phyloP scores from a whole-genome alignment of 192 early-diverging fungal genomes.

The Mortierella claussenii region DNA sequence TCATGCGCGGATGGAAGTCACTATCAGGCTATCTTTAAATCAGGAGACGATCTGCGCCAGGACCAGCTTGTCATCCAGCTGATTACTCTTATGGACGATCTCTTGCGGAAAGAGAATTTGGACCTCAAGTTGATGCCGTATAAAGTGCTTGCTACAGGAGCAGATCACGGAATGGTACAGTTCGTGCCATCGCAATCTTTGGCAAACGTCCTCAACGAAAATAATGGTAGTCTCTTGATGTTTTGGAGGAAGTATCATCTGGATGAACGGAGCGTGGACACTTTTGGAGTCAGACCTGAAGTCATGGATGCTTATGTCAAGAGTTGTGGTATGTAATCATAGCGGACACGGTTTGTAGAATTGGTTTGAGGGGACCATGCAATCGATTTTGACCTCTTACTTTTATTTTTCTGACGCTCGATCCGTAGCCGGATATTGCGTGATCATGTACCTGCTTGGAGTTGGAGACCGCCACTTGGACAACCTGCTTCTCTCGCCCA shows the following conservation, averaged over 20 bases:
- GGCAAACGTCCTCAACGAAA: slow-evolving; percentile 89
- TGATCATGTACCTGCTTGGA: slow-evolving; percentile 97
- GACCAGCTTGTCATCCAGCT: slow-evolving; percentile 99
- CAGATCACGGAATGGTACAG: slow-evolving; percentile 95
- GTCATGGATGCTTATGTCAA: slow-evolving; percentile 97
- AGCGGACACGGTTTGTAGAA: no score
- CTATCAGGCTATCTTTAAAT: slow-evolving; percentile 98
- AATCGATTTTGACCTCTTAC: neutral
- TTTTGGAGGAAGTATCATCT: slow-evolving; percentile 84
- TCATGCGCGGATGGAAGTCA: slow-evolving; percentile 83
- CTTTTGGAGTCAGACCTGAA: slow-evolving; percentile 73
- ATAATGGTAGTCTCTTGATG: slow-evolving; percentile 82
- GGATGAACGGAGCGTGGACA: slow-evolving; percentile 63
- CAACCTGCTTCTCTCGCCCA: slow-evolving; percentile 90
- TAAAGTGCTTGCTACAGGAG: slow-evolving; percentile 94
- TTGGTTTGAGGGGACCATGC: neutral
- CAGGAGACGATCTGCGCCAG: slow-evolving; percentile 97
- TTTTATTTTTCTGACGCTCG: neutral
- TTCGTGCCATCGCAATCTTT: slow-evolving; percentile 92
- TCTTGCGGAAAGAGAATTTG: slow-evolving; percentile 95
- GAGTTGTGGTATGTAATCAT: slow-evolving; percentile 80
- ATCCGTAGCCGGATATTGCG: slow-evolving; percentile 94
- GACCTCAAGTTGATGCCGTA: slow-evolving; percentile 94
- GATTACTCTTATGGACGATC: slow-evolving; percentile 95
- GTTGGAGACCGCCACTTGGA: slow-evolving; percentile 99